Evolutionary conservation across 2,329 filamentous ascomycete species (phyloP).

Genomic region (Rutstroemia sp.): DNA sequence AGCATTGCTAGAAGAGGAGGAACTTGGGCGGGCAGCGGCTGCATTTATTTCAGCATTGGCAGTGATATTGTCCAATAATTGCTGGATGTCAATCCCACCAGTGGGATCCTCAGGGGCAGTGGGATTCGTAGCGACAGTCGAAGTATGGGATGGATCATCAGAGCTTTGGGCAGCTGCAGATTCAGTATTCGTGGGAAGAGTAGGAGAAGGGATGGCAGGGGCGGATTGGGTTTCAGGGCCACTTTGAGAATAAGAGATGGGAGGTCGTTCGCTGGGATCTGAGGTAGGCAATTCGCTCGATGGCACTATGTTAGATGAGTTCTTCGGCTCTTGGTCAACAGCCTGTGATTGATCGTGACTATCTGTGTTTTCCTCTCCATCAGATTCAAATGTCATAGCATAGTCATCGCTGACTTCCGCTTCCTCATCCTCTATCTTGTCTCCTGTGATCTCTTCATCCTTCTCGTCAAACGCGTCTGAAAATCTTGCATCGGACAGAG

Average conservation of each 20-base stretch:
- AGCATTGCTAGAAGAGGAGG: conserved; percentile 18
- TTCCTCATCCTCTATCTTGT: conserved; percentile 16
- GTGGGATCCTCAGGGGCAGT: conserved; percentile 22
- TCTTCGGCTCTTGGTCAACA: conserved; percentile 23
- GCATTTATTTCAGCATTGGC: conserved; percentile 31
- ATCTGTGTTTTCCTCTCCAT: conserved; percentile 28
- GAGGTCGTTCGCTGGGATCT: conserved; percentile 14
- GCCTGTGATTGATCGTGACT: conserved; percentile 28
- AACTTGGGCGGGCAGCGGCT: conserved; percentile 15
- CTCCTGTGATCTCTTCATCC: conserved; percentile 16
- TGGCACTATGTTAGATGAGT: conserved; percentile 21
- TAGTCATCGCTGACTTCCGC: conserved; percentile 30
- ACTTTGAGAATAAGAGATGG: conserved; percentile 13
- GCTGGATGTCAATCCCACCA: conserved; percentile 31
- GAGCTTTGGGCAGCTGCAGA: conserved; percentile 15
- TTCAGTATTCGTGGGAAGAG: conserved; percentile 14
- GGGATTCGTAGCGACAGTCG: conserved; percentile 16
- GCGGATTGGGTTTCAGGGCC: conserved; percentile 18
- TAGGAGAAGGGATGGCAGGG: conserved; percentile 17
- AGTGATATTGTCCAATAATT: conserved; percentile 32
- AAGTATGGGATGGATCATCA: conserved; percentile 7
- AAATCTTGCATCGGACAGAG: conserved; percentile 26
- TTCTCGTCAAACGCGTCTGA: conserved; percentile 30
- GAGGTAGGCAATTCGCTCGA: conserved; percentile 15
- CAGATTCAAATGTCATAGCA: conserved; percentile 32